A percentile compares a stretch with the other conserved stretches of the same genome.
Conservation (phyloP, 1,284 basidiomycete species). For the Trichosporon sp. region DNA sequence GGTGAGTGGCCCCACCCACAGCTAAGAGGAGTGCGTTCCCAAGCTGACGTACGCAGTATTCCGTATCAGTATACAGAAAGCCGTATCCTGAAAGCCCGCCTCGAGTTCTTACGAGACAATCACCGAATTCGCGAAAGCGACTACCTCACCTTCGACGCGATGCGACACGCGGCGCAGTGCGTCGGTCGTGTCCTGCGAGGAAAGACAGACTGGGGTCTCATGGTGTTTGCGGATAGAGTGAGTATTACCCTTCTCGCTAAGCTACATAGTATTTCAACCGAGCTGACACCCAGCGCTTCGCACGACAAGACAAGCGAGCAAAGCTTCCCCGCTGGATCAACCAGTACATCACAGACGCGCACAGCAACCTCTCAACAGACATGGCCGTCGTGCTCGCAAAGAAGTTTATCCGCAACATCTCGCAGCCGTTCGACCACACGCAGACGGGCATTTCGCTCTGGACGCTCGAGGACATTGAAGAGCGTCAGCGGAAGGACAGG, state of each 20-base stretch:
- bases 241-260: constrained; percentile 24
- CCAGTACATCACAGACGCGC: constrained; percentile 96
- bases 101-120: constrained; percentile 97
- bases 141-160: constrained; percentile 97
- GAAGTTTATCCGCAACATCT: constrained; percentile 94
- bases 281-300: constrained; percentile 69
- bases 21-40: too few relatives aligned
- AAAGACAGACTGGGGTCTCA: constrained; percentile 98
- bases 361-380: constrained; percentile 95
- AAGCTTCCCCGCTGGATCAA: constrained; percentile 99
- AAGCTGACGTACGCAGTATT: constrained; percentile 56
- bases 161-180: constrained; percentile 98
- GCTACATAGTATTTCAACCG: too few relatives aligned
- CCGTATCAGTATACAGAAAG: constrained; percentile 99
- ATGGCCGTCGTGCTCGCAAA: constrained; percentile 96
- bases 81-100: constrained; percentile 90
- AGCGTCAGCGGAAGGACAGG: constrained; percentile 36
- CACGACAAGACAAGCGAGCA: constrained; percentile 89
- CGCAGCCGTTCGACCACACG: constrained; percentile 91
- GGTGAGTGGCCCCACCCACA: constrained; percentile 56
- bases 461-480: constrained; percentile 56
- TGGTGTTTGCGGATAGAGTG: constrained; percentile 99
- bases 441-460: constrained; percentile 91
- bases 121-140: constrained; percentile 98
- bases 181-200: constrained; percentile 95